Base-by-base conservation (phyloP, 208 protist genomes). In the Trypanosoma rangeli region DNA sequence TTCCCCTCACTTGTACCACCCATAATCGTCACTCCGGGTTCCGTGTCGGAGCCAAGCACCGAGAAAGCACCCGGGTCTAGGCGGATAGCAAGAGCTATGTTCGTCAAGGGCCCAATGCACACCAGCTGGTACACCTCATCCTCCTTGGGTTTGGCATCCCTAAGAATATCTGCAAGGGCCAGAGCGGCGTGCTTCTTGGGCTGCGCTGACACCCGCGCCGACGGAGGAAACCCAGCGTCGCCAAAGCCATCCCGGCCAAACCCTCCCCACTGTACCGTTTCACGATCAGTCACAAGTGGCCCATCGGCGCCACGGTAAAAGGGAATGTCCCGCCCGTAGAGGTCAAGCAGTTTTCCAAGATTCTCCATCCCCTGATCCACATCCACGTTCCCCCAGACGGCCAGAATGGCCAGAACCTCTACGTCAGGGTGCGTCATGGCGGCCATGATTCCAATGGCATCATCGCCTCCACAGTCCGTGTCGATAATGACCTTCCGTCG, bases 401-500 rank as follows among this genome's bases (percentile, higher is more conserved):
- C 80, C 18, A 84, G 82, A 29, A 95, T 80, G 54, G 83, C 85
- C 55, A 87, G 46, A 64, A 95, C 61, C 29, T 95, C 87, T 18
- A 87, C 84, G 55, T 91, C 79, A 28, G 86, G 85, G 62, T 89
- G 73, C 16, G 80, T 83, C 46, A 95, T 70, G n/a, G 87, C 86
- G 20, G 77, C 29, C 85, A 95, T 91, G 63, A 95, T 87, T 56
- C 76, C 87, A 73, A 95, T 90, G 61, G 90, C 90, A 71, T 95
- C 90, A 62, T 95, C 90, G 49, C 85, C 83, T 18, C 90, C 90
- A 64, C 85, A 90, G 71, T 94, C 89, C 8, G 86, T 93, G 70
- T 95, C 90, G 63, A 95, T 89, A 33, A 95, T 95, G 42, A 95
- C 73, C 79, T 92, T 93, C 46, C 83, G 72, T 24, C 73, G 81